Percentiles rank a stretch among this genome's conserved stretches.
Evolutionary conservation across 768 basidiomycete genomes (phyloP).

Genomic region (Rhodotorula toruloides): DNA sequence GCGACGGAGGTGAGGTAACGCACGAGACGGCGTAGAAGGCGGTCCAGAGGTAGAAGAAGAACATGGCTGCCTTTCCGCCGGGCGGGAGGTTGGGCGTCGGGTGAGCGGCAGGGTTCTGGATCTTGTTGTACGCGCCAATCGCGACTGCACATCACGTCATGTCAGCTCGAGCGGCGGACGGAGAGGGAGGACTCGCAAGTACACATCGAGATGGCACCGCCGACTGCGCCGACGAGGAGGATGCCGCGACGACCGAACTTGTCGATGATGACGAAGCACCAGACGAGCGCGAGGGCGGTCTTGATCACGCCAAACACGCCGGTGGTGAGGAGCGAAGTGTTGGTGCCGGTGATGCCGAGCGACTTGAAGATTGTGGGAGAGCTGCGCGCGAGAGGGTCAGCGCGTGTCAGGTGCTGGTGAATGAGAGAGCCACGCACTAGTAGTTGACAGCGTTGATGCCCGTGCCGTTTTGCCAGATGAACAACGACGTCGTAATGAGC

Average conservation of each 20-base stretch:
- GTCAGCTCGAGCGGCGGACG: too few relatives aligned
- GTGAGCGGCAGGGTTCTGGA: slow-evolving; percentile 13
- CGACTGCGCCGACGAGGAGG: slow-evolving; percentile 51
- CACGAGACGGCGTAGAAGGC: slow-evolving; percentile 41
- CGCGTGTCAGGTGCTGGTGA: slow-evolving; percentile 46
- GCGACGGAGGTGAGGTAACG: neutral
- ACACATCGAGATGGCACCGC: slow-evolving; percentile 52
- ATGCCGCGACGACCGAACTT: slow-evolving; percentile 35
- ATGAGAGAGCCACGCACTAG: slow-evolving; percentile 44
- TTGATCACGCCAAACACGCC: slow-evolving; percentile 56
- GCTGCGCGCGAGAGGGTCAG: slow-evolving; percentile 46
- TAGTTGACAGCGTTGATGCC: slow-evolving; percentile 45
- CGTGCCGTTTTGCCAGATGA: slow-evolving; percentile 52
- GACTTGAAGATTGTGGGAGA: slow-evolving; percentile 52
- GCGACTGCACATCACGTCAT: too few relatives aligned
- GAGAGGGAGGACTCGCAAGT: too few relatives aligned
- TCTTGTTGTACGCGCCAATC: slow-evolving; percentile 43
- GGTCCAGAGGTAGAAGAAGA: slow-evolving; percentile 44
- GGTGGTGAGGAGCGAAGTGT: slow-evolving; percentile 40
- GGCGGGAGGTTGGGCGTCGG: slow-evolving; percentile 31
- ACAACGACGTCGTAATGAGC: slow-evolving; percentile 48
- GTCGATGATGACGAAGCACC: slow-evolving; percentile 43
- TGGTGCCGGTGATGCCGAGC: slow-evolving; percentile 44
- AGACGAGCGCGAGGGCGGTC: slow-evolving; percentile 48
- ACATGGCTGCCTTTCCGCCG: slow-evolving; percentile 42